Evolutionary conservation across 1,284 basidiomycete genomes (phyloP).

Genomic region (Trametes polyzona): DNA sequence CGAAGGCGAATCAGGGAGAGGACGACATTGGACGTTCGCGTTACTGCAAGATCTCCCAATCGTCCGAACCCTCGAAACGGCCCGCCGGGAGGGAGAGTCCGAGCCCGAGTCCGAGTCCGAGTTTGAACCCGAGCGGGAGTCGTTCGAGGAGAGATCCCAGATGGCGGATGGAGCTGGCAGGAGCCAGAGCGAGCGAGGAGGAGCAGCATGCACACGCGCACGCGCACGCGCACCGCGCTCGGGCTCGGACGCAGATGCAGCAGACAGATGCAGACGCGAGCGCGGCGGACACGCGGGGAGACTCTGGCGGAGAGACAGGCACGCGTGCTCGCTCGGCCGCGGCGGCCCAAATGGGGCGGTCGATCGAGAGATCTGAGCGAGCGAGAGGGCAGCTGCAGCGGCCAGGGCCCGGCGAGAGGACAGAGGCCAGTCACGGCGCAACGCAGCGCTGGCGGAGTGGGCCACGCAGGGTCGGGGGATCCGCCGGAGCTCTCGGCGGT

Average conservation of each 20-base stretch:
- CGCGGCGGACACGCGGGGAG: not conserved
- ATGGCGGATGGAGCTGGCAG: not conserved
- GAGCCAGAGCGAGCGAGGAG: not conserved
- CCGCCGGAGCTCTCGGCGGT: not conserved
- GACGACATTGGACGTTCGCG: conserved; percentile 8
- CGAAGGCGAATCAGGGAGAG: conserved; percentile 11
- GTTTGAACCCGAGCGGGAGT: conserved; percentile 1
- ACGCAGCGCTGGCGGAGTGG: too few relatives aligned
- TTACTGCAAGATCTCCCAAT: conserved; percentile 1
- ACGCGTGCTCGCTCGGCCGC: conserved; percentile 1
- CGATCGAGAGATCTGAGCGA: not conserved
- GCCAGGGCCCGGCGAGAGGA: not conserved
- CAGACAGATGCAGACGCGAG: not conserved
- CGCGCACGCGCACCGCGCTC: not conserved
- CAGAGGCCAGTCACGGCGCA: too few relatives aligned
- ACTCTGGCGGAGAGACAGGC: conserved; percentile 1
- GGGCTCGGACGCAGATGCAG: not conserved
- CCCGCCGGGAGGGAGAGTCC: conserved; percentile 6
- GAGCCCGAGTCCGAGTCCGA: conserved; percentile 5
- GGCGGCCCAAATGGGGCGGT: conserved; percentile 4
- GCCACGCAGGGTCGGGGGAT: not conserved
- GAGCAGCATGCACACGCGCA: not conserved
- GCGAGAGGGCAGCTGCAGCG: not conserved
- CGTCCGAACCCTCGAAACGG: conserved; percentile 13
- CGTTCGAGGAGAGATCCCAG: not conserved